Percentiles rank a stretch among this genome's conserved stretches.
These are phyloP conservation scores for Monilinia fructigena DNA, from an alignment of 2,329 filamentous ascomycete species.

Conservation along the genomic window DNA sequence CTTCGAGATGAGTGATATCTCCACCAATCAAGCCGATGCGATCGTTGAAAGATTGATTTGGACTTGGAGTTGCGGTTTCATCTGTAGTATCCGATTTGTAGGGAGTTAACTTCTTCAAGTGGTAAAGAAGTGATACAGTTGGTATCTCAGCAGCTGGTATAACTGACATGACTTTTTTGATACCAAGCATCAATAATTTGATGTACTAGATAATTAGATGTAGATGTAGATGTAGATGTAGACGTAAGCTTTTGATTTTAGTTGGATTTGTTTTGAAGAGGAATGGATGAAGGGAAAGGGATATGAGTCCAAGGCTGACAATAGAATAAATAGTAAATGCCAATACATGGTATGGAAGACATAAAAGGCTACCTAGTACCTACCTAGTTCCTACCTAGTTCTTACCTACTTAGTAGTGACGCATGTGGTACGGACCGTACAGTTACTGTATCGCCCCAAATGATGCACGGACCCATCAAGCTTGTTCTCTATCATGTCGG, in stretches of 20 bases:
- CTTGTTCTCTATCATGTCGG: background rate
- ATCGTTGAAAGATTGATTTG: slow-evolving; percentile 62
- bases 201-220: background rate
- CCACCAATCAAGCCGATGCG: slow-evolving; percentile 68
- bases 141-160: slow-evolving; percentile 37
- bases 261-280: background rate
- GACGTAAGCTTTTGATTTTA: background rate
- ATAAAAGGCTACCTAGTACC: no score
- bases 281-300: background rate
- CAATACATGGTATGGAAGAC: no score
- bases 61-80: slow-evolving; percentile 34
- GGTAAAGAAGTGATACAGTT: slow-evolving; percentile 39
- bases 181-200: slow-evolving; percentile 26
- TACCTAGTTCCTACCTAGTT: no score
- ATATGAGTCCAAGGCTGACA: slow-evolving; percentile 2
- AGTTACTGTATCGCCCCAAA: no score
- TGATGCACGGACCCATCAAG: background rate
- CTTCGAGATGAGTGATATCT: slow-evolving; percentile 77
- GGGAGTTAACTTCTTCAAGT: slow-evolving; percentile 36
- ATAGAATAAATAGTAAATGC: no score
- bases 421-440: background rate
- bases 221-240: no score
- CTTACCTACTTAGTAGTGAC: background rate
- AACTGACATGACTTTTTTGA: slow-evolving; percentile 35
- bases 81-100: slow-evolving; percentile 29